Evolutionary conservation across 1,284 basidiomycete genomes (phyloP).

Genomic region (Microbotryum intermedium): DNA sequence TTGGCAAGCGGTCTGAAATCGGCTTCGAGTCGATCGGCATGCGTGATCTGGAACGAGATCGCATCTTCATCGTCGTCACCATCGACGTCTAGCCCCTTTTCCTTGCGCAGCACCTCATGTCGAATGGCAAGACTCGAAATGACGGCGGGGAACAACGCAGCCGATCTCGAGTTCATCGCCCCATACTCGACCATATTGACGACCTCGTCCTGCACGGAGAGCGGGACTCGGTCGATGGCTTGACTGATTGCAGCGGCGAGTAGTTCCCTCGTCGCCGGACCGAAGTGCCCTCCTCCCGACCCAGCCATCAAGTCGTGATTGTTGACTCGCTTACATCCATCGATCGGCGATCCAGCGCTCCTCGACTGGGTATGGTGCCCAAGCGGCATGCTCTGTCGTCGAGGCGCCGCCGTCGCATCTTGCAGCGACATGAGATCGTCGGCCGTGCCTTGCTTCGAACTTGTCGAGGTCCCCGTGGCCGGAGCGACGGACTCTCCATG

Average conservation of each 20-base stretch:
- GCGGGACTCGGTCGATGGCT: slow-evolving; percentile 32
- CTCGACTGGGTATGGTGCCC: not conserved
- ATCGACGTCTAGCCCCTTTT: not conserved
- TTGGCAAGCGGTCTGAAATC: slow-evolving; percentile 38
- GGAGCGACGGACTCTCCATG: too few species aligned
- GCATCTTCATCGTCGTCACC: slow-evolving; percentile 5
- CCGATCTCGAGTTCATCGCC: slow-evolving; percentile 36
- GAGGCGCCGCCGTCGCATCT: too few species aligned
- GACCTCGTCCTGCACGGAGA: slow-evolving; percentile 29
- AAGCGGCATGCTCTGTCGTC: too few species aligned
- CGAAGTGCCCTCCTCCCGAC: slow-evolving; percentile 36
- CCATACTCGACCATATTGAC: slow-evolving; percentile 41
- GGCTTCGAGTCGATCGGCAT: slow-evolving; percentile 36
- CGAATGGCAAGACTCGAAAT: slow-evolving; percentile 33
- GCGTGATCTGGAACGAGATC: slow-evolving; percentile 37
- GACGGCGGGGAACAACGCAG: slow-evolving; percentile 36
- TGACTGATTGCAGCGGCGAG: slow-evolving; percentile 33
- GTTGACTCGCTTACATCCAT: slow-evolving; percentile 1
- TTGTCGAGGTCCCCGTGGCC: too few species aligned
- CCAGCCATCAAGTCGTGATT: slow-evolving; percentile 19
- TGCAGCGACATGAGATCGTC: slow-evolving; percentile 5
- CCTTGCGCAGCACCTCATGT: slow-evolving; percentile 7
- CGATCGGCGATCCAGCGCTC: not conserved
- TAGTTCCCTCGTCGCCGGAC: slow-evolving; percentile 35
- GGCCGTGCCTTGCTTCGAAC: not conserved